Evolutionary conservation across 306 rosid species (phyloP).

Genomic region (Luffa aegyptiaca): DNA sequence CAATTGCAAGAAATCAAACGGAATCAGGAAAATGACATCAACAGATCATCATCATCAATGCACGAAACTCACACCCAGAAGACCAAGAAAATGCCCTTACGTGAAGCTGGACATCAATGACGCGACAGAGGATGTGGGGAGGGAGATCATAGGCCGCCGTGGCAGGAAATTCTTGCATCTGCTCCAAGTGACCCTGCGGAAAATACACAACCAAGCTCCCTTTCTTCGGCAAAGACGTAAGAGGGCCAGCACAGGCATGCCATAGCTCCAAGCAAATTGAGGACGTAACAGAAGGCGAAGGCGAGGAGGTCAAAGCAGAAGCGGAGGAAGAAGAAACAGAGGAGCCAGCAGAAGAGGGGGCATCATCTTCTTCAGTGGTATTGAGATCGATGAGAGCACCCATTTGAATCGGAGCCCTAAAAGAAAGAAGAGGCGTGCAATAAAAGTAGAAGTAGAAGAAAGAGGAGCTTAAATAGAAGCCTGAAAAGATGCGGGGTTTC

Average conservation of each 20-base stretch:
- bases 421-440: not conserved
- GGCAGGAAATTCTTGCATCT: constrained; percentile 53
- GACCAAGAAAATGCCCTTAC: constrained; percentile 24
- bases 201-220: constrained; percentile 75
- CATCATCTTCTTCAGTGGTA: constrained; percentile 82
- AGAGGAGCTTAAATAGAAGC: constrained; percentile 6
- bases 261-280: constrained; percentile 91
- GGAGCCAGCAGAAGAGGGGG: constrained; percentile 47
- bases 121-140: constrained; percentile 89
- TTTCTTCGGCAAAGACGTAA: constrained; percentile 81
- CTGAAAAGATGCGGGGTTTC: constrained; percentile 6
- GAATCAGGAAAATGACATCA: not conserved
- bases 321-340: constrained; percentile 44
- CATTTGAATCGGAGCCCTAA: constrained; percentile 22
- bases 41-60: constrained; percentile 2
- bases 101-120: constrained; percentile 85
- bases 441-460: constrained; percentile 1
- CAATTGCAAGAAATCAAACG: not conserved
- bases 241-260: constrained; percentile 99
- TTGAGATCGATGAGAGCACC: constrained; percentile 94
- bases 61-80: constrained; percentile 4
- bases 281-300: constrained; percentile 14
- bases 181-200: constrained; percentile 92
- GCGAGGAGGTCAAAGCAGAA: constrained; percentile 19
- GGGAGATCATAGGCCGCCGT: constrained; percentile 56